Evolutionary conservation across 2,329 filamentous ascomycete genomes (phyloP), one percentile per base, ranked within the genome.

Genomic region (Colletotrichum acutatum): DNA sequence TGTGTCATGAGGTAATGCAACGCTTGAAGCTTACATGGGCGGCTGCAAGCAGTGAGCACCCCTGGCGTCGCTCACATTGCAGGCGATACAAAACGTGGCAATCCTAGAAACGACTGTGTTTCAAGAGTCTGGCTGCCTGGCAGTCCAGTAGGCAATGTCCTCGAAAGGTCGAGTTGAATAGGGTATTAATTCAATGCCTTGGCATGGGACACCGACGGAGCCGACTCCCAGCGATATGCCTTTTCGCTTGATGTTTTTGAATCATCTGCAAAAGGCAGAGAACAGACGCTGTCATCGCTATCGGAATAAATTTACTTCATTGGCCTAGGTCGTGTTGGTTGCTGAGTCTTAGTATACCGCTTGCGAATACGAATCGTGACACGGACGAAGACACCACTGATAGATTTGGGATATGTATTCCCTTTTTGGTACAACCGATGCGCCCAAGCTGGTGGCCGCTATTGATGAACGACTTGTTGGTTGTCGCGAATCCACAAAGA

Each of bases 51-150:
- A 53, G 54, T 49, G 26, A 56, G n/a, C 37, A 42, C 54, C 60
- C 70, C 66, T 65, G 61, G 22, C 22, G 12, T 60, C 37, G 34
- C 32, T 42, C n/a, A 34, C 46, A 58, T 70, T 68, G 22, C 70
- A 24, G 37, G 22, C 24, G 60, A 72, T 60, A 9, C 37, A 68
- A 63, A 65, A 54, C 56, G 52, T 70, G 59, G 70, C 61, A 61
- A 69, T 22, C 46, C 34, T 53, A 66, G 66, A 71, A 65, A 57
- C 66, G 28, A 24, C 56, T 61, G 46, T 61, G 60, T 70, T 71
- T 66, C 71, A 61, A 67, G 65, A 70, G 6, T 57, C n/a, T 65
- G 56, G 54, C 64, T 56, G 57, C 56, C 37, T 32, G 66, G 66
- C 56, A 72, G 70, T 60, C 30, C 53, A 59, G 59, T 49, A 16